Conservation (phyloP, 169 alveolate species). For the Plasmodium blacklocki region DNA sequence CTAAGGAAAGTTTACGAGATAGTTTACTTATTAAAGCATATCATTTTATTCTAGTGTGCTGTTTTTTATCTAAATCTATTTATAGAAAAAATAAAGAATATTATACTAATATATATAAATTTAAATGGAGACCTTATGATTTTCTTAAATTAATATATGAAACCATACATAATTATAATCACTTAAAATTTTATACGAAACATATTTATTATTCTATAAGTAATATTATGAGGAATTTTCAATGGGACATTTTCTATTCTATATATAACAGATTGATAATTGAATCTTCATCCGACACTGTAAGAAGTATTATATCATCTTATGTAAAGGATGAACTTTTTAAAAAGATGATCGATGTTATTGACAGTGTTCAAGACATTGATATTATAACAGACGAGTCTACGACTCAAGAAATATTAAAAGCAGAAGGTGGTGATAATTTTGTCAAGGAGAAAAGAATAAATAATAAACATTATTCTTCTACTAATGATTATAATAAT, state of each 20-base stretch:
- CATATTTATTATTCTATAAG: slow-evolving; percentile 44
- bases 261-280: slow-evolving; percentile 36
- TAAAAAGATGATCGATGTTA: slow-evolving; percentile 23
- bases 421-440: neutral
- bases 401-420: too few relatives aligned
- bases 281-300: slow-evolving; percentile 17
- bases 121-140: slow-evolving; percentile 74
- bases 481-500: neutral
- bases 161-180: slow-evolving; percentile 23
- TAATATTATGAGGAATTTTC: slow-evolving; percentile 68
- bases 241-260: slow-evolving; percentile 58
- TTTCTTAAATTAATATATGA: slow-evolving; percentile 43
- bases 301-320: slow-evolving; percentile 33
- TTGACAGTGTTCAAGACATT: slow-evolving; percentile 7
- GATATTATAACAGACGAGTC: too few relatives aligned
- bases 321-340: slow-evolving; percentile 57
- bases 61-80: slow-evolving; percentile 50
- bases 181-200: slow-evolving; percentile 27
- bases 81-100: slow-evolving; percentile 15
- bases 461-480: neutral
- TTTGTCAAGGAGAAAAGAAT: neutral
- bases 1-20: slow-evolving; percentile 12
- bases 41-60: slow-evolving; percentile 43
- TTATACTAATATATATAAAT: slow-evolving; percentile 57
- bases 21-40: slow-evolving; percentile 55